These are phyloP conservation scores for Suillus bovinus DNA, from an alignment of 768 basidiomycete species.

Conservation along the genomic window DNA sequence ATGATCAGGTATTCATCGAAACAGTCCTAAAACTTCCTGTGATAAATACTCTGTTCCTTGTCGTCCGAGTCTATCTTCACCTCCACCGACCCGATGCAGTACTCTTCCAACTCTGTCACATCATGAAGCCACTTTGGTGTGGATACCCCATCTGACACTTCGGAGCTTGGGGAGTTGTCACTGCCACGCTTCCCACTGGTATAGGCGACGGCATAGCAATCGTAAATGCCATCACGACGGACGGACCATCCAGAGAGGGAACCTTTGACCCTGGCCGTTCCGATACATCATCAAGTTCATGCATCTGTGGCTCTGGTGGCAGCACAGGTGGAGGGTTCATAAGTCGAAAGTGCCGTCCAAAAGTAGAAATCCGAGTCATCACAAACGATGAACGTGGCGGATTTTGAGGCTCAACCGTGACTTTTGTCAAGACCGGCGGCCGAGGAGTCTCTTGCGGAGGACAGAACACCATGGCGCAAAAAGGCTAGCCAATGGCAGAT, in stretches of 20 bases:
- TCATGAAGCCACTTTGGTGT: constrained; percentile 14
- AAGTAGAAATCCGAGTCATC: neutral
- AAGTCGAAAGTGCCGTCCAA: neutral
- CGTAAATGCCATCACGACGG: constrained; percentile 40
- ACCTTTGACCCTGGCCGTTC: neutral
- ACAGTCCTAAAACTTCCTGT: too few species aligned
- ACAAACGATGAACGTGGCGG: neutral
- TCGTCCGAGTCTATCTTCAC: too few species aligned
- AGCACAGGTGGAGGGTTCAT: neutral
- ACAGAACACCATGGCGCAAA: constrained; percentile 21
- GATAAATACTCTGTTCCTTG: too few species aligned
- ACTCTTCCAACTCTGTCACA: constrained; percentile 36
- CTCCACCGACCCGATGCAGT: constrained; percentile 27
- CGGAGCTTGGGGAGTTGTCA: neutral
- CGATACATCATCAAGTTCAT: neutral
- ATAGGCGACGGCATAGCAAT: constrained; percentile 41
- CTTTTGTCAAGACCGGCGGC: neutral
- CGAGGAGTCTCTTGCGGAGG: neutral
- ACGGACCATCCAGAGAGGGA: constrained; percentile 16
- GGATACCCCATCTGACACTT: neutral
- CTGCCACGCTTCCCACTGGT: constrained; percentile 5
- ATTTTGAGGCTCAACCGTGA: neutral
- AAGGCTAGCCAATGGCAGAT: constrained; percentile 24
- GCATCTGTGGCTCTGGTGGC: neutral
- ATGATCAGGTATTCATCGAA: neutral